A percentile compares a stretch with the other conserved stretches of the same genome.
Conservation (phyloP, 345 rosid species). For the Eucalyptus lansdowneana region DNA sequence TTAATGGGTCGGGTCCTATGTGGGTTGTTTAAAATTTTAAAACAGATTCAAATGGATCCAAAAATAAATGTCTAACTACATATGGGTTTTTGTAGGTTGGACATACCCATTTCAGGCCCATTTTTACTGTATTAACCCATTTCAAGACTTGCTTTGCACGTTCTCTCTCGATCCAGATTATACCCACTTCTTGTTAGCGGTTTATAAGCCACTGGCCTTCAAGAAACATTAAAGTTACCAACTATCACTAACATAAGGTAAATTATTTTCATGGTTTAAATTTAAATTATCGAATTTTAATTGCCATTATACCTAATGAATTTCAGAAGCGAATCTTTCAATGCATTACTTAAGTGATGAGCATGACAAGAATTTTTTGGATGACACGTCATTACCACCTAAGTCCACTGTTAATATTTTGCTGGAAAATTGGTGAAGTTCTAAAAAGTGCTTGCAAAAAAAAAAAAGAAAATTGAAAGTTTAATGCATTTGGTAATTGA, state of each 20-base stretch:
- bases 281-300: background rate
- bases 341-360: background rate
- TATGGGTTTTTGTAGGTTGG: background rate
- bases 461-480: background rate
- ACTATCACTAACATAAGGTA: background rate
- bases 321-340: background rate
- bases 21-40: background rate
- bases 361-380: background rate
- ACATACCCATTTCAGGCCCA: background rate
- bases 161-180: background rate
- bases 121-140: background rate
- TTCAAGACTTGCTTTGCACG: background rate
- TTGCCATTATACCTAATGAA: background rate
- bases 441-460: background rate
- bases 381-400: background rate
- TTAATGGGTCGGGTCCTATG: background rate
- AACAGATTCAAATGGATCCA: background rate
- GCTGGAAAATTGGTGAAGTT: background rate
- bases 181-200: constrained; percentile 45
- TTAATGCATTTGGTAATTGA: background rate
- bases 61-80: background rate
- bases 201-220: constrained; percentile 65
- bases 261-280: background rate
- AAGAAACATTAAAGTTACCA: constrained; percentile 25
- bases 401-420: background rate